Evolutionary conservation across 192 early-diverging fungal genomes (phyloP), one percentile per base, ranked within the genome.

Genomic region (Rhizophagus clarus): DNA sequence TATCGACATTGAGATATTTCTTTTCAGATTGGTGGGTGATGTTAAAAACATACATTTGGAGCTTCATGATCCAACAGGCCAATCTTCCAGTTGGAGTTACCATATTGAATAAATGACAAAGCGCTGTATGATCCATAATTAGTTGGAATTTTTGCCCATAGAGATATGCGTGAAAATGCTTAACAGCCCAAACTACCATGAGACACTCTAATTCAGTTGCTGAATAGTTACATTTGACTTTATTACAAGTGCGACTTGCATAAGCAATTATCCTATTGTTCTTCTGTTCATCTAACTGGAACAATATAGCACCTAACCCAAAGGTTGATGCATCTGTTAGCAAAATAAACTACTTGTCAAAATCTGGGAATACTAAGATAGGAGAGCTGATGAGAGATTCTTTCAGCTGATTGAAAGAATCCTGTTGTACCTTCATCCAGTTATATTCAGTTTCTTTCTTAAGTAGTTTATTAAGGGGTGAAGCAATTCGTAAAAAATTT

Each of bases 131-230:
- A 20, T 69, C 67, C 0, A 32, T 69, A 12, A 69, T 37, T 0
- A 69, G 5, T 17, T 2, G 6, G 14, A 77, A 47, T 26, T 7
- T 42, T n/a, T n/a, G 61, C 47, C 61, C 63, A 51, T 11, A 31
- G 45, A 87, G 22, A 49, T 82, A 87, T n/a, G 80, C 79, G 9
- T 77, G 61, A 67, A 71, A 86, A 0, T 84, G 40, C 12, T 77
- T 47, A 10, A 83, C 68, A 2, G 78, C 83, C 31, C 74, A 81
- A 4, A 81, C 34, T 4, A 79, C 49, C 0, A 60, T 69, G 8
- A 79, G 29, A 37, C 29, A 29, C 34, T 79, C 49, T 10, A 71
- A 45, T 61, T 79, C 78, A 5, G 34, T 49, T 2, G 68, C 51
- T 0, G 22, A 10, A 29, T 79, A 79, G 32, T 79, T 70, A 10